Evolutionary conservation across 768 basidiomycete species (phyloP).

Genomic region (Podaxis carcinomalis): DNA sequence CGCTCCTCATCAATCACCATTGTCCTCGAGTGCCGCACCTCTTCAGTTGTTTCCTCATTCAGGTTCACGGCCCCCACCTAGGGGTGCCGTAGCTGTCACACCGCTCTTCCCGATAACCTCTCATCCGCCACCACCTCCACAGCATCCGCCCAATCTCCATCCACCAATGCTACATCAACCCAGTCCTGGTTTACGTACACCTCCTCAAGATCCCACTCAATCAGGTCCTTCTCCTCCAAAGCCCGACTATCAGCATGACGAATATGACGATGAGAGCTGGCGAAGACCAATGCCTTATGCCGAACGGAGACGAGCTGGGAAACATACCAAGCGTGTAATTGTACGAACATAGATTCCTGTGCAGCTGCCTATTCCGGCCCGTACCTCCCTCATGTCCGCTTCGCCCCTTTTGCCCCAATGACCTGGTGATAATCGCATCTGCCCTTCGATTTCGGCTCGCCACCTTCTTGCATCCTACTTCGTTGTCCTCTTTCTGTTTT

Average conservation of each 20-base stretch:
- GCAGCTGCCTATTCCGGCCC: constrained; percentile 3
- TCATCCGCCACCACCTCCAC: constrained; percentile 22
- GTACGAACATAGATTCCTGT: constrained; percentile 36
- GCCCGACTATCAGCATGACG: constrained; percentile 39
- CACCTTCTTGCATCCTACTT: constrained; percentile 6
- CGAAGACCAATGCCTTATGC: constrained; percentile 66
- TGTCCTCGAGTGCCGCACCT: constrained; percentile 24
- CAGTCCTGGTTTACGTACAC: constrained; percentile 39
- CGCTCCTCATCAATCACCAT: constrained; percentile 24
- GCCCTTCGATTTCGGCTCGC: background rate
- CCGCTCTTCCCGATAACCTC: constrained; percentile 30
- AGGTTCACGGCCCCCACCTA: constrained; percentile 27
- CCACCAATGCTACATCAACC: constrained; percentile 27
- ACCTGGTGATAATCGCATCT: background rate
- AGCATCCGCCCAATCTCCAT: constrained; percentile 31
- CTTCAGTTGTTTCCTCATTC: constrained; percentile 30
- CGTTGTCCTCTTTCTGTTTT: constrained; percentile 1
- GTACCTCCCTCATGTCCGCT: background rate
- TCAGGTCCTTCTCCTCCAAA: constrained; percentile 28
- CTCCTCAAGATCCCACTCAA: constrained; percentile 39
- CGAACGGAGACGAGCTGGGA: constrained; percentile 73
- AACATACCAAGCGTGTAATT: constrained; percentile 73
- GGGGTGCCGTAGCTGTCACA: constrained; percentile 28
- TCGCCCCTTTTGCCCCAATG: background rate
- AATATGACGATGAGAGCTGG: constrained; percentile 72